Evolutionary conservation across 805 yeast genomes (phyloP), one percentile per base, ranked within the genome.

Genomic region (Saturnispora quitensis): DNA sequence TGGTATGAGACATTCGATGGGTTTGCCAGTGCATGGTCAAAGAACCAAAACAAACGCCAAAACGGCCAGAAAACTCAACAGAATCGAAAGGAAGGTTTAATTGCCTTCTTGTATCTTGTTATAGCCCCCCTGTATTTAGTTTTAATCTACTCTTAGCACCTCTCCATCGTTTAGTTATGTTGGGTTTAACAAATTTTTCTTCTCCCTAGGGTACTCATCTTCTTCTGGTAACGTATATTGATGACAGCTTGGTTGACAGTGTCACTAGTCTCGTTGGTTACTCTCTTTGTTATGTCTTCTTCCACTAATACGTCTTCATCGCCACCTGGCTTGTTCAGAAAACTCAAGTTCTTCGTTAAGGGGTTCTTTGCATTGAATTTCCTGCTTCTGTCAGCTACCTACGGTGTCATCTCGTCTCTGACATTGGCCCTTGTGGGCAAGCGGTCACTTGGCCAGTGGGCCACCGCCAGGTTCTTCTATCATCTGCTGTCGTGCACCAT

Each of bases 1-100:
- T 51, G 99, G 99, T 72, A 69, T 84, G 64, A 82, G 98, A 70
- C 98, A 93, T 66, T 85, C 89, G 43, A 73, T 81, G 68, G 91
- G 95, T 52, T 66, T 79, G 34, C 93, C 95, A 18, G 91, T 84
- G 25, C 77, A 77, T 66, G 99, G 99, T 61, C 98, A 93, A 74
- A 77, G 84, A 55, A 93, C 99, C 17, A 82, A 88, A 73, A 87
- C 85, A 56, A 93, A 93, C 65, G 96, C 96, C 34, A 75, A 77
- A 64, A 91, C 96, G 25, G 99, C 98, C 20, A 82, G 82, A 72
- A 82, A 81, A 68, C 77, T 91, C 68, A 91, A 91, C 70, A 81
- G 78, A 62, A 68, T 87, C 48, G 84, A 86, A 56, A 83, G 93
- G 60, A 60, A 58, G 54, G 53, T 53, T 50, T 62, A 50, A 52